Base-by-base conservation (phyloP, 2,329 filamentous ascomycete genomes). In the Colletotrichum musicola region DNA sequence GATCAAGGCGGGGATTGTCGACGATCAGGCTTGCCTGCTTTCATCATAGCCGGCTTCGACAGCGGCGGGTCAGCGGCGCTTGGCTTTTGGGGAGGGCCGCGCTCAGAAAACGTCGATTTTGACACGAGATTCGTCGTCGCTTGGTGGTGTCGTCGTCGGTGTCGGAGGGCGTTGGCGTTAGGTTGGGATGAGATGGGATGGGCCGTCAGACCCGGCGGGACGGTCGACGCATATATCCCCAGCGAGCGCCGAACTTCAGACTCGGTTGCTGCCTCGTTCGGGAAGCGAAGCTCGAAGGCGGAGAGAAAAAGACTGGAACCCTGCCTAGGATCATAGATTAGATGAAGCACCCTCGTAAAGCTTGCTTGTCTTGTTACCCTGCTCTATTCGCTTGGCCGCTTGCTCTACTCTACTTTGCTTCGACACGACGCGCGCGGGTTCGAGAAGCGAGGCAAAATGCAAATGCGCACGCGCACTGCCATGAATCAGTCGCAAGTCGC, bases 231-330 rank as follows among this genome's bases (percentile, higher is more conserved):
- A 38, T 35, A 35, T 35, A 35, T 35, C 47, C 40, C 47, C 62
- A 44, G 40, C 47, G 18, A 44, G 40, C 47, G 18, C 47, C 55
- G 55, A 54, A 64, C 35, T 53, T 64, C 62, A 60, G 62, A 54
- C 20, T 20, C 46, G 46, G 3, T 10, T 18, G 20, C 16, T 16
- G 40, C 40, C 12, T 35, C 30, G 30, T 35, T 35, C 30, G 30
- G 30, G 30, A 35, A 35, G 6, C 7, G 14, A 30, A 6, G 4
- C 18, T 46, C 16, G 20, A 49, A 18, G 46, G 13, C 18, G n/a
- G 10, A 18, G 12, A 49, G 18, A 20, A 18, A 12, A 20, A 20
- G 16, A 20, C 16, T 13, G 9, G 18, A 49, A 46, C 16, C 44
- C 18, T 46, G 18, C 6, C 18, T 46, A 7, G 4, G 3, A 25